phyloP scores from a whole-genome alignment of 352 stramenopile species.

The Phytophthora pseudosyringae region DNA sequence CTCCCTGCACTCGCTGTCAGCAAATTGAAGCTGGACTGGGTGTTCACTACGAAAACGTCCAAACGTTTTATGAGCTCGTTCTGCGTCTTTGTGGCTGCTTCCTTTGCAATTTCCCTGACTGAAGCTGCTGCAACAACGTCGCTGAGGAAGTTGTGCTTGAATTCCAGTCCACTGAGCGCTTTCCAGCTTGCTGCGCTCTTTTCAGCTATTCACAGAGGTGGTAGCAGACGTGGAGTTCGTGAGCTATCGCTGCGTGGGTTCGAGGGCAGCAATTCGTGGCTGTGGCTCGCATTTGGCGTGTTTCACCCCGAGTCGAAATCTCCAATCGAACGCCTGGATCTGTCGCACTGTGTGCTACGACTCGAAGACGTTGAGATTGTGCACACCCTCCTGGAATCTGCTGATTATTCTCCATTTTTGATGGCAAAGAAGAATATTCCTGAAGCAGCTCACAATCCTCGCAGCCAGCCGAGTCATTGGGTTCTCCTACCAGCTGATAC shows the following conservation, averaged over 20 bases:
- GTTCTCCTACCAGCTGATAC: slow-evolving; percentile 19
- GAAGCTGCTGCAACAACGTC: not conserved
- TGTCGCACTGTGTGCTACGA: slow-evolving; percentile 48
- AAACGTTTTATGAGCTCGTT: slow-evolving; percentile 27
- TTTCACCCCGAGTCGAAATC: slow-evolving; percentile 32
- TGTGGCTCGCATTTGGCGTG: slow-evolving; percentile 47
- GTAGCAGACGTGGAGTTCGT: slow-evolving; percentile 6
- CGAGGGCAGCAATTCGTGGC: slow-evolving; percentile 39
- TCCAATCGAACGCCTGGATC: slow-evolving; percentile 32
- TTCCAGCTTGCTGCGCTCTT: slow-evolving; percentile 48
- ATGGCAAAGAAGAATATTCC: slow-evolving; percentile 1
- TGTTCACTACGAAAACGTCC: slow-evolving; percentile 13
- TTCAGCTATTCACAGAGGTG: slow-evolving; percentile 37
- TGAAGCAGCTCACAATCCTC: not conserved
- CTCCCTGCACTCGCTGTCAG: slow-evolving; percentile 7
- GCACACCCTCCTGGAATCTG: slow-evolving; percentile 10
- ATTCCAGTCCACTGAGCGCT: slow-evolving; percentile 36
- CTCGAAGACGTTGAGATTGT: slow-evolving; percentile 37
- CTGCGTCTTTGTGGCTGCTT: slow-evolving; percentile 31
- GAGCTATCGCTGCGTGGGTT: slow-evolving; percentile 44
- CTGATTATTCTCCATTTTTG: slow-evolving; percentile 8
- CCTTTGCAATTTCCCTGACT: slow-evolving; percentile 26
- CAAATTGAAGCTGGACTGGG: slow-evolving; percentile 38
- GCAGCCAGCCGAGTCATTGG: slow-evolving; percentile 4
- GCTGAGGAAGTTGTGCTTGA: slow-evolving; percentile 33